Evolutionary conservation across 495 filamentous ascomycete species (phyloP).

Genomic region (Coniosporium apollinis): DNA sequence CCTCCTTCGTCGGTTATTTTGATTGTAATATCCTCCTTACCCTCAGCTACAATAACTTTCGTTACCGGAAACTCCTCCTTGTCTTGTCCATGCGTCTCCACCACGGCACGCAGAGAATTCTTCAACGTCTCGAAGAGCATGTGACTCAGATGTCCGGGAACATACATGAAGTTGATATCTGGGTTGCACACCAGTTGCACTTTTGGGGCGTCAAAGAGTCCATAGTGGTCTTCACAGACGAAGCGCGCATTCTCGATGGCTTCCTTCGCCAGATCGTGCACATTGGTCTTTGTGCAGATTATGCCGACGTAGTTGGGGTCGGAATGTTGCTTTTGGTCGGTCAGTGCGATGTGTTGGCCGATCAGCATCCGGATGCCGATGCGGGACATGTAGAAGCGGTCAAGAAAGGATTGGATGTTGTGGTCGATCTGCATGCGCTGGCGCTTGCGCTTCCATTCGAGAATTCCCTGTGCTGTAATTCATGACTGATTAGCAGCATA

Average conservation of each 20-base stretch:
- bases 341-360: conserved; percentile 92
- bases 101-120: conserved; percentile 91
- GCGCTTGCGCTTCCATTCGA: conserved; percentile 91
- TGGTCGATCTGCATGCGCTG: conserved; percentile 98
- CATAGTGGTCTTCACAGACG: conserved; percentile 97
- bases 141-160: conserved; percentile 90
- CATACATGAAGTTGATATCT: conserved; percentile 95
- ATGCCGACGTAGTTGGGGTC: conserved; percentile 94
- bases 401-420: conserved; percentile 89
- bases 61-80: conserved; percentile 92
- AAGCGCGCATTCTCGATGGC: conserved; percentile 97
- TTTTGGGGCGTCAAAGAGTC: conserved; percentile 91
- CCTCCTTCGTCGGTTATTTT: conserved; percentile 94
- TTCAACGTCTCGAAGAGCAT: conserved; percentile 99
- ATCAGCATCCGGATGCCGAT: conserved; percentile 99
- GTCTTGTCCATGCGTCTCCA: conserved; percentile 88
- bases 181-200: conserved; percentile 90
- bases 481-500: too few species aligned
- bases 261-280: conserved; percentile 86
- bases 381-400: conserved; percentile 99
- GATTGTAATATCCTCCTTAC: conserved; percentile 96
- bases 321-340: conserved; percentile 70
- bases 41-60: conserved; percentile 92
- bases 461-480: conserved; percentile 69
- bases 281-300: conserved; percentile 96